These are phyloP conservation scores for Phlebopus sp. DNA, from an alignment of 1,284 basidiomycete genomes.

Conservation along the genomic window DNA sequence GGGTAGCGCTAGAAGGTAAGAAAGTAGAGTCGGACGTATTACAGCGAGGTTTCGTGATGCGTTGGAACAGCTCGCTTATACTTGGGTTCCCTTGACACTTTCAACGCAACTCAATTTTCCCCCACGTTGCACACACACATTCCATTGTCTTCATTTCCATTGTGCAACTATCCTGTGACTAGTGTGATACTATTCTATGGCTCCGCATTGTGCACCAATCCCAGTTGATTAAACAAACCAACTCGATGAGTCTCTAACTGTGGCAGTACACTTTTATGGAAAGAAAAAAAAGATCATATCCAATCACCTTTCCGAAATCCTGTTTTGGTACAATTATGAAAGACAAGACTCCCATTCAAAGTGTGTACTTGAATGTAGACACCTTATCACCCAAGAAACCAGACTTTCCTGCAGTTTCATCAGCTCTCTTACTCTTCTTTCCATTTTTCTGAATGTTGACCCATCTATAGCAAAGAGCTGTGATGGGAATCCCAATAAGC, in stretches of 20 bases:
- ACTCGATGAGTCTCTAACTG: too few relatives aligned
- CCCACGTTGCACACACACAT: neutral
- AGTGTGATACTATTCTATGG: neutral
- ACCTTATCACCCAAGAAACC: conserved; percentile 54
- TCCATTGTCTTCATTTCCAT: neutral
- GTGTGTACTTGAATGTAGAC: conserved; percentile 57
- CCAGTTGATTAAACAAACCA: too few relatives aligned
- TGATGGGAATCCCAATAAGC: conserved; percentile 45
- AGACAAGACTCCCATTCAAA: conserved; percentile 29
- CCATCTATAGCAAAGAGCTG: conserved; percentile 47
- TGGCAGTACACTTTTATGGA: too few relatives aligned
- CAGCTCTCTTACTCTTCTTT: conserved; percentile 35
- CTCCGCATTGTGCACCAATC: too few relatives aligned
- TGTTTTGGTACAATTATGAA: too few relatives aligned
- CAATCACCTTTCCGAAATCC: too few relatives aligned
- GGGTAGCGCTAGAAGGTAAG: conserved; percentile 5
- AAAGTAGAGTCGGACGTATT: conserved; percentile 2
- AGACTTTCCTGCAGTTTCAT: conserved; percentile 39
- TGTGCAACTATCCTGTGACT: neutral
- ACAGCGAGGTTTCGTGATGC: conserved; percentile 3
- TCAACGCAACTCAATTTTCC: neutral
- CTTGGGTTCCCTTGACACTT: neutral
- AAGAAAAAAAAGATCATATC: too few relatives aligned
- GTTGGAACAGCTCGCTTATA: neutral
- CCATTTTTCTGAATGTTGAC: conserved; percentile 50